These are phyloP conservation scores for Solanum pimpinellifolium DNA, from an alignment of 257 asterid species.

Conservation along the genomic window DNA sequence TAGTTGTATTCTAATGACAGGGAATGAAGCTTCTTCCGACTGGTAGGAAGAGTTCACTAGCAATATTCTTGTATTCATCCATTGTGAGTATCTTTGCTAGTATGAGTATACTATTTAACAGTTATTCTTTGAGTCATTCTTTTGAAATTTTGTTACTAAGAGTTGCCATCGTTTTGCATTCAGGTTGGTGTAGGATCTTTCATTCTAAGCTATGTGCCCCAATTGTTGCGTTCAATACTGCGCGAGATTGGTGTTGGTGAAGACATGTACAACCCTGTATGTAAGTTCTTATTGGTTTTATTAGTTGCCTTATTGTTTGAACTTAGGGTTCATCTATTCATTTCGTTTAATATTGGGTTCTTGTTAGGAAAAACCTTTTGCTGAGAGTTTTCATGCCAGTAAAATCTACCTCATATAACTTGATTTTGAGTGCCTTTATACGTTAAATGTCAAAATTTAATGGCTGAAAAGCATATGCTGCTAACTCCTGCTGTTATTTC, in stretches of 20 bases:
- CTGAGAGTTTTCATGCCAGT: neutral
- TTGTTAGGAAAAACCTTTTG: neutral
- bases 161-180: constrained; percentile 1
- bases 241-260: constrained; percentile 65
- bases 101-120: neutral
- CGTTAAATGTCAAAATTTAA: neutral
- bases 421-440: neutral
- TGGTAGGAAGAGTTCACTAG: constrained; percentile 69
- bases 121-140: neutral
- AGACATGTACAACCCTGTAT: constrained; percentile 86
- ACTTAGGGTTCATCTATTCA: neutral
- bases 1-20: constrained; percentile 25
- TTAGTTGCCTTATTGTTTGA: neutral
- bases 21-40: constrained; percentile 98
- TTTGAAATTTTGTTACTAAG: neutral
- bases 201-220: constrained; percentile 50
- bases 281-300: constrained; percentile 48
- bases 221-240: constrained; percentile 34
- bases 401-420: neutral
- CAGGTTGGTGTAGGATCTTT: constrained; percentile 84
- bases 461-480: neutral
- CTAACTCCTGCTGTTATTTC: neutral
- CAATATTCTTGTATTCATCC: constrained; percentile 61
- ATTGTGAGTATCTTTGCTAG: constrained; percentile 39
- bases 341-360: neutral